Conservation (phyloP, 495 filamentous ascomycete species). For the Penicillium cinerascens region DNA sequence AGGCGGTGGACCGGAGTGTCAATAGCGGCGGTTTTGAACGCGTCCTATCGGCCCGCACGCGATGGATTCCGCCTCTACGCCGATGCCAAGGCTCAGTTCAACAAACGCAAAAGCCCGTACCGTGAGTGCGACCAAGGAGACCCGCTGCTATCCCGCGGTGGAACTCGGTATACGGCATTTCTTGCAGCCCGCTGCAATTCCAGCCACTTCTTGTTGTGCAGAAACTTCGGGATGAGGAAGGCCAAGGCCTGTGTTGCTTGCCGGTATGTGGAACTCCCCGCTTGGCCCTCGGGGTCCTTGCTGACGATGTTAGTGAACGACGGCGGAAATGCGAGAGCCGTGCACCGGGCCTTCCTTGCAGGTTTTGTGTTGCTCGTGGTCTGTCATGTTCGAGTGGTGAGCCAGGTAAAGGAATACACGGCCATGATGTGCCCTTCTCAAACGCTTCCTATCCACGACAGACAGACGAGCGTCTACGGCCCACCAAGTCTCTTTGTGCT, state of each 20-base stretch:
- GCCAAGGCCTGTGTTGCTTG: conserved; percentile 17
- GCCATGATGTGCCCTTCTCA: not conserved
- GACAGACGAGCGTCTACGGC: conserved; percentile 1
- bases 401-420: not conserved
- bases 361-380: conserved; percentile 6
- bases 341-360: conserved; percentile 9
- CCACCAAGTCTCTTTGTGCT: conserved; percentile 16
- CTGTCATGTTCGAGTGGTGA: conserved; percentile 5
- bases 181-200: not conserved
- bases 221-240: conserved; percentile 11
- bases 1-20: not conserved
- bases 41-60: conserved; percentile 6
- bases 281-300: not conserved
- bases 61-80: conserved; percentile 7
- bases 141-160: not conserved
- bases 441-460: not conserved
- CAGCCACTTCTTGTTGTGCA: not conserved
- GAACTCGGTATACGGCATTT: not conserved
- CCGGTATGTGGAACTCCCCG: conserved; percentile 7
- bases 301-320: conserved; percentile 7
- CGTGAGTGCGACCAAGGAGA: not conserved
- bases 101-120: no score
- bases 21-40: conserved; percentile 19
- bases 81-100: conserved; percentile 1
- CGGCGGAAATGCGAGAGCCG: conserved; percentile 14